These are phyloP conservation scores for Kodamaea anthophila DNA, from an alignment of 1,139 yeast species.

Conservation along the genomic window DNA sequence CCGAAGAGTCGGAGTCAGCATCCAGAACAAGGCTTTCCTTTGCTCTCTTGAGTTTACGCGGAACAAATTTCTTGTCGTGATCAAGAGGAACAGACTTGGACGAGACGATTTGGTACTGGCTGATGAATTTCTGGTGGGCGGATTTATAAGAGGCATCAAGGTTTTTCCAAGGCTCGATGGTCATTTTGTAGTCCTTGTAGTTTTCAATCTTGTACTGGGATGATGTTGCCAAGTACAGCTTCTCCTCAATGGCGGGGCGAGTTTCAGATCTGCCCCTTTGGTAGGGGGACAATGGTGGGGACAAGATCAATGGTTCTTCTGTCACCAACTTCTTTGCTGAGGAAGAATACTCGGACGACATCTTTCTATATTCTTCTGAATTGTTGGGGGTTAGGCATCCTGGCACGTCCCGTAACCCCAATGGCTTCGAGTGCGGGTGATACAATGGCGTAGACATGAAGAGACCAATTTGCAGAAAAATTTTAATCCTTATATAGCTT, in stretches of 20 bases:
- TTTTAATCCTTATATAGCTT: constrained; percentile 3
- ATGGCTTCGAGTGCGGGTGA: constrained; percentile 29
- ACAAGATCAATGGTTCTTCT: constrained; percentile 32
- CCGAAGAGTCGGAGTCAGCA: constrained; percentile 19
- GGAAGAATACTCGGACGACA: too few relatives aligned
- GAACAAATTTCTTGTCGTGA: constrained; percentile 8
- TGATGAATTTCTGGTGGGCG: constrained; percentile 44
- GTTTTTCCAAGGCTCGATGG: constrained; percentile 48
- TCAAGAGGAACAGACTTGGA: constrained; percentile 11
- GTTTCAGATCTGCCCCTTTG: constrained; percentile 19
- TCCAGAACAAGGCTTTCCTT: constrained; percentile 16
- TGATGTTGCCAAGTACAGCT: constrained; percentile 13
- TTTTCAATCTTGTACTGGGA: constrained; percentile 42
- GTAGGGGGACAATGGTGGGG: constrained; percentile 66
- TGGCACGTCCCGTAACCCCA: constrained; percentile 23
- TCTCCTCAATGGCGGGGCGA: constrained; percentile 9
- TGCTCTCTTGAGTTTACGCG: constrained; percentile 12
- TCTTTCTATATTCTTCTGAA: constrained; percentile 11
- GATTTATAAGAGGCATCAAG: constrained; percentile 39
- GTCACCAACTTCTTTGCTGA: constrained; percentile 3
- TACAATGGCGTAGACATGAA: constrained; percentile 13
- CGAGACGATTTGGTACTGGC: constrained; percentile 35
- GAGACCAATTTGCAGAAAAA: constrained; percentile 1
- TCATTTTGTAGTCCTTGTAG: constrained; percentile 40
- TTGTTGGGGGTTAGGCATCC: constrained; percentile 38